Evolutionary conservation across 2,329 filamentous ascomycete species (phyloP), one percentile per base, ranked within the genome.

Genomic region (Ciborinia camelliae): DNA sequence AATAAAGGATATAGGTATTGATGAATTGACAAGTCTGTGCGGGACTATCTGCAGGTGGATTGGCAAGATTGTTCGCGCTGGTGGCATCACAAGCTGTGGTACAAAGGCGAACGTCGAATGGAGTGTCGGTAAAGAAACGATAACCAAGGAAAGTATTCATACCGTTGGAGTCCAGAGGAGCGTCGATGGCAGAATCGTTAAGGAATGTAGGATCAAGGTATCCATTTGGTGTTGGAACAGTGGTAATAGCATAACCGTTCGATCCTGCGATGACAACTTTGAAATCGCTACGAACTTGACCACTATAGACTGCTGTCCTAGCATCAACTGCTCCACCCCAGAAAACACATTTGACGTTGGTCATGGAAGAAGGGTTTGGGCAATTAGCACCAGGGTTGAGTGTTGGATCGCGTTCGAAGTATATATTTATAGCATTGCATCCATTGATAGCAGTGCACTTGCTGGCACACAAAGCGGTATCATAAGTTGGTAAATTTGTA

Each of bases 241-340:
- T 64, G 10, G 43, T 66, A 63, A 47, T 73, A 60, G 71, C 71
- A 65, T 77, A 77, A 8, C 77, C 79, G 63, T 81, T 79, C 47
- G 76, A 79, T n/a, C 76, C 79, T 28, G 78, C 74, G 52, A 80
- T 77, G 41, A 77, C 74, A 45, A 80, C 75, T 12, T 74, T 69
- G 75, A 80, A 74, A 26, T 69, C 52, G 35, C 65, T 68, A 12
- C 74, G 73, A 65, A 65, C 73, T 65, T 76, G 72, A 50, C 75
- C 76, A 45, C 37, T 47, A 68, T 77, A 77, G 55, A 66, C 74
- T 14, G 74, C 75, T 20, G 71, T 71, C 9, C 57, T 67, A 20
- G 65, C 65, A 53, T 67, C 67, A 47, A 76, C 68, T 14, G 66
- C 64, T n/a, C 69, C 69, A 12, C 75, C 75, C 70, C 73, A 77